Evolutionary conservation across 441 rosid species (phyloP).

Genomic region (Hura crepitans): DNA sequence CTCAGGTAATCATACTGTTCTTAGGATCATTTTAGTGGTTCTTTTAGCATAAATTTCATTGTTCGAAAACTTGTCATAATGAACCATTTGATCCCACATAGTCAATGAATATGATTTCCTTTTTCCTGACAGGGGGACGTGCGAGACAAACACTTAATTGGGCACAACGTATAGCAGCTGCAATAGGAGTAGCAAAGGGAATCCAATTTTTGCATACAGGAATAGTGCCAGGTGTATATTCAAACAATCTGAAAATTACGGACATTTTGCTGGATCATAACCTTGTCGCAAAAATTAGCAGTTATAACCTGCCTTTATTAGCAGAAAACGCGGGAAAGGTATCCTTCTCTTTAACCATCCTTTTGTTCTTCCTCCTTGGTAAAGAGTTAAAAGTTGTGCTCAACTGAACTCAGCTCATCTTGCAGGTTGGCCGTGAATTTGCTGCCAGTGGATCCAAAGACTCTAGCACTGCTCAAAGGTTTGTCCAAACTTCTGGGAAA

Average conservation of each 20-base stretch:
- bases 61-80: background rate
- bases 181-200: constrained; percentile 80
- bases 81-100: background rate
- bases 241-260: constrained; percentile 71
- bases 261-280: constrained; percentile 82
- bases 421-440: constrained; percentile 50
- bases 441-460: constrained; percentile 44
- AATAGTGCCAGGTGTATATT: constrained; percentile 74
- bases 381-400: constrained; percentile 4
- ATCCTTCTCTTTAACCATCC: constrained; percentile 8
- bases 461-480: constrained; percentile 40
- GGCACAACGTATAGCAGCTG: constrained; percentile 77
- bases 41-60: too few species aligned
- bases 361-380: background rate
- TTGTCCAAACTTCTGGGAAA: constrained; percentile 4
- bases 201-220: constrained; percentile 92
- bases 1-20: constrained; percentile 45
- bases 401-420: background rate
- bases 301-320: constrained; percentile 78
- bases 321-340: constrained; percentile 66
- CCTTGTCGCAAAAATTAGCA: constrained; percentile 71
- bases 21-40: background rate
- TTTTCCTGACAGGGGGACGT: constrained; percentile 37
- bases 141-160: constrained; percentile 50
- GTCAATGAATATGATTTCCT: background rate